Base-by-base conservation (phyloP, 2,329 filamentous ascomycete species). In the Ustilaginoidea virens region DNA sequence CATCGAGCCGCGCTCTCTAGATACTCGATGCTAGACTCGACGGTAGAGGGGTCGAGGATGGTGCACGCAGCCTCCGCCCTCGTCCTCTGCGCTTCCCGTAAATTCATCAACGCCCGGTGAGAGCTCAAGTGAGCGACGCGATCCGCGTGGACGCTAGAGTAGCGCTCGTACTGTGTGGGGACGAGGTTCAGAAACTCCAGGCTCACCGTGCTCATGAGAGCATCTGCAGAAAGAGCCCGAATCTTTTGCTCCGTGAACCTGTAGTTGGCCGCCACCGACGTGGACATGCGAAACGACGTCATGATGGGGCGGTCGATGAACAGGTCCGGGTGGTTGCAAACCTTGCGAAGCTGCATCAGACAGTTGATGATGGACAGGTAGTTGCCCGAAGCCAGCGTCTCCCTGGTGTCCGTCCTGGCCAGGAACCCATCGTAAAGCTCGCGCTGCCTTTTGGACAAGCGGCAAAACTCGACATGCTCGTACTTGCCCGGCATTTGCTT, bases 401-500 rank as follows among this genome's bases (percentile, higher is more conserved):
- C 79, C 38, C 83, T 76, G 1, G 90, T 96, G 43, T 93, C 83
- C 4, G 79, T 78, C 32, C 86, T 75, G 19, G 82, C 83, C 58
- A 98, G 74, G 53, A 96, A 98, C 2, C 87, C 87, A 53, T 98
- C 90, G 45, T 98, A 98, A 7, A 98, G 61, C 53, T 93, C 90
- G 24, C 90, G 74, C 48, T 98, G 90, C 15, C 90, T 76, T 51
- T 96, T 94, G 5, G 87, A 96, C 4, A 98, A 63, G 25, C 87
- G 80, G 52, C 90, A 98, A 45, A 92, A 86, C 38, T 96, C 81
- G 13, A 98, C 85, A 46, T 94, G 86, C 51, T 98, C 92, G 46
- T 93, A 93, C 51, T 98, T 98, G 36, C 74, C 86, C 0, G 92
- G 90, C 81, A 98, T 93, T 49, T 98, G 90, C 57, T 96, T 94